A percentile compares a stretch with the other conserved stretches of the same genome.
phyloP scores from a whole-genome alignment of 1,284 basidiomycete species.

The Porodaedalea pini region DNA sequence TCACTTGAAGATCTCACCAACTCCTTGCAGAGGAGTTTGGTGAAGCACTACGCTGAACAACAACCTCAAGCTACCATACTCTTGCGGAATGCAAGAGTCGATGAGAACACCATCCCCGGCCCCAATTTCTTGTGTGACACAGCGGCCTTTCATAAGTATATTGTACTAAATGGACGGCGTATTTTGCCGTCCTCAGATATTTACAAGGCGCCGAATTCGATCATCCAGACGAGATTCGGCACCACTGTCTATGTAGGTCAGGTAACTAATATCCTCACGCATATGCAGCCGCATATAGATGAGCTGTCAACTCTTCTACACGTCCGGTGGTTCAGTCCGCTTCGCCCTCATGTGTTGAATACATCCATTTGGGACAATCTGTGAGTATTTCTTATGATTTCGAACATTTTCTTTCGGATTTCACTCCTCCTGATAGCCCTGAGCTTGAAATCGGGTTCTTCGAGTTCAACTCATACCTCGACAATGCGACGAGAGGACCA shows the following conservation, averaged over 20 bases:
- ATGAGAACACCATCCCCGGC: neutral
- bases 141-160: neutral
- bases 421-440: neutral
- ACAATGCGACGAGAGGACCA: neutral
- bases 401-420: neutral
- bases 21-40: too few relatives aligned
- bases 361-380: neutral
- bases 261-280: neutral
- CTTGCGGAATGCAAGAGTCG: too few relatives aligned
- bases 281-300: neutral
- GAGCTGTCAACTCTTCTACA: neutral
- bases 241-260: neutral
- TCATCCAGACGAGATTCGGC: neutral
- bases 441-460: constrained; percentile 10
- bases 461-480: constrained; percentile 1
- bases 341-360: neutral
- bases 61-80: too few relatives aligned
- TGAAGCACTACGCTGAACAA: too few relatives aligned
- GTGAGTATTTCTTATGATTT: neutral
- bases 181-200: neutral
- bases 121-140: neutral
- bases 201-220: neutral
- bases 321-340: constrained; percentile 9
- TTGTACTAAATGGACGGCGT: neutral
- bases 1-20: too few relatives aligned